Conservation (phyloP, 2,329 filamentous ascomycete species). For the Neopestalotiopsis sp. region DNA sequence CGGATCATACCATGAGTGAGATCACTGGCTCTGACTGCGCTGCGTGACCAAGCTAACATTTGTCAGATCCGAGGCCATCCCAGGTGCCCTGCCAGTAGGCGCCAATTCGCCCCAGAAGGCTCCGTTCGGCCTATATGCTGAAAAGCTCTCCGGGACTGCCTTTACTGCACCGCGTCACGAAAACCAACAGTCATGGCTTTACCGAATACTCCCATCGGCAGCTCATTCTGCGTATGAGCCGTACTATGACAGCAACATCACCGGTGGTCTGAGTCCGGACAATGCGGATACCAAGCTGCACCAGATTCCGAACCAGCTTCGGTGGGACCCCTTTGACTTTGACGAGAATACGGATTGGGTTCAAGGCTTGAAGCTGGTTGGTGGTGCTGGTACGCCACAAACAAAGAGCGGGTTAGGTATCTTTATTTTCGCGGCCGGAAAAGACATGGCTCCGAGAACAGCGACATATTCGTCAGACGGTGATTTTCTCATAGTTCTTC, state of each 20-base stretch:
- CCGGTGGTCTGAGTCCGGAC: conserved; percentile 39
- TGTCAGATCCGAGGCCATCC: conserved; percentile 73
- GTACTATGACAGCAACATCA: conserved; percentile 29
- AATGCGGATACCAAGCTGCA: conserved; percentile 37
- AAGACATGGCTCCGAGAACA: conserved; percentile 73
- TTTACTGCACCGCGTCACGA: conserved; percentile 73
- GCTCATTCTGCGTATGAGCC: conserved; percentile 62
- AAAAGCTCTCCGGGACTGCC: conserved; percentile 76
- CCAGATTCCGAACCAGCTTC: conserved; percentile 82
- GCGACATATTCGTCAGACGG: conserved; percentile 88
- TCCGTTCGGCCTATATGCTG: conserved; percentile 79
- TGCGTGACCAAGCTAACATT: neutral
- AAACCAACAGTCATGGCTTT: conserved; percentile 71
- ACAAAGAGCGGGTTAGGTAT: conserved; percentile 82
- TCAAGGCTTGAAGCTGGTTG: conserved; percentile 70
- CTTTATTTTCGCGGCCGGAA: conserved; percentile 79
- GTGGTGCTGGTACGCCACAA: conserved; percentile 79
- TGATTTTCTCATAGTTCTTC: conserved; percentile 77
- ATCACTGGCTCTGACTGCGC: neutral
- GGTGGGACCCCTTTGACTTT: conserved; percentile 79
- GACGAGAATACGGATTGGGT: conserved; percentile 59
- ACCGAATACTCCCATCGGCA: conserved; percentile 70
- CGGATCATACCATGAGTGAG: conserved; percentile 71
- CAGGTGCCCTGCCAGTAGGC: conserved; percentile 74
- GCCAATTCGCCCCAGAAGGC: conserved; percentile 85